These are phyloP conservation scores for Ceratobasidium sp. DNA, from an alignment of 1,284 basidiomycete genomes.

Conservation along the genomic window DNA sequence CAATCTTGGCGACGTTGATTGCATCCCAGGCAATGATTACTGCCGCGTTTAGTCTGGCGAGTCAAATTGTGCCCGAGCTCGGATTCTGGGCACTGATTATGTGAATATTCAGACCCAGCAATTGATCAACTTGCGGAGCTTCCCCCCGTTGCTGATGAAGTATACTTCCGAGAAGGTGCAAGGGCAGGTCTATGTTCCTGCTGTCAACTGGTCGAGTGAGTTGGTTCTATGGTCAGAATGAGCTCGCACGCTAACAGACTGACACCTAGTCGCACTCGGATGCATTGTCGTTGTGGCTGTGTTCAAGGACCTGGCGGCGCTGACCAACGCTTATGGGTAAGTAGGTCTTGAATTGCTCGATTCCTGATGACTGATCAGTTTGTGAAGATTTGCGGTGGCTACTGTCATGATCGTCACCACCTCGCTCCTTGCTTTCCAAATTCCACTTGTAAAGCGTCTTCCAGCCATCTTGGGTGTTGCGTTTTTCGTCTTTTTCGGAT, in stretches of 20 bases:
- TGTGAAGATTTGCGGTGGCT: conserved; percentile 63
- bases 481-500: conserved; percentile 65
- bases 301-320: conserved; percentile 60
- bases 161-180: conserved; percentile 66
- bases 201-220: conserved; percentile 61
- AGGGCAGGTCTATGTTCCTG: conserved; percentile 70
- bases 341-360: conserved; percentile 29
- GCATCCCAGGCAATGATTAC: conserved; percentile 74
- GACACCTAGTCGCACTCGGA: conserved; percentile 58
- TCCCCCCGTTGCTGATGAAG: conserved; percentile 61
- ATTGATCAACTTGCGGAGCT: conserved; percentile 64
- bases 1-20: conserved; percentile 67
- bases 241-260: background rate
- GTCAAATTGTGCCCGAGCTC: conserved; percentile 42
- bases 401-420: conserved; percentile 70
- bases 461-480: conserved; percentile 56
- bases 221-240: conserved; percentile 2
- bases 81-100: background rate
- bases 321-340: conserved; percentile 62
- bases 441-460: conserved; percentile 62
- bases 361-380: background rate
- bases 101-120: conserved; percentile 58
- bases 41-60: conserved; percentile 64
- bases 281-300: conserved; percentile 64
- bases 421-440: conserved; percentile 64